Evolutionary conservation across 148 eudicot genomes (phyloP).

Genomic region (Chenopodium berlandieri): DNA sequence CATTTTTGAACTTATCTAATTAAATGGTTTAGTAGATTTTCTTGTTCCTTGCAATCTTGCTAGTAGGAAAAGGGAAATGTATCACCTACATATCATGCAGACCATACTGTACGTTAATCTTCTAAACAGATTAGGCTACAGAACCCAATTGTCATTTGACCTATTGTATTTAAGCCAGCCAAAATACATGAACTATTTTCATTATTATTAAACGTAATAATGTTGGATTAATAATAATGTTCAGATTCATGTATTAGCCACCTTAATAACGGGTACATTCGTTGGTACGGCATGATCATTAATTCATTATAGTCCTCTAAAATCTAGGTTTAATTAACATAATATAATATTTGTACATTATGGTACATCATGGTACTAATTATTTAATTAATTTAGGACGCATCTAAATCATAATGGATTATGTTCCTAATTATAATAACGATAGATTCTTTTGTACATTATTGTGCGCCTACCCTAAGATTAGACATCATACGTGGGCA

Average conservation of each 20-base stretch:
- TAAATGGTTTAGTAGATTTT: background rate
- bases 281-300: constrained; percentile 22
- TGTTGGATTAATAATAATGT: constrained; percentile 10
- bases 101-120: background rate
- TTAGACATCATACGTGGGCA: background rate
- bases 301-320: background rate
- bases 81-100: background rate
- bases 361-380: background rate
- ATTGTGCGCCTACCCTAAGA: background rate
- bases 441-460: constrained; percentile 19
- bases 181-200: constrained; percentile 6
- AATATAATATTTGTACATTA: background rate
- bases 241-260: constrained; percentile 29
- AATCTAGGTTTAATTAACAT: constrained; percentile 6
- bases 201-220: background rate
- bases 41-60: background rate
- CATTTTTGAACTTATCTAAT: too few relatives aligned
- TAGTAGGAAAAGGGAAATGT: constrained; percentile 1
- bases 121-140: background rate
- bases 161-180: background rate
- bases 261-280: constrained; percentile 18
- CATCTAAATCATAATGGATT: constrained; percentile 3
- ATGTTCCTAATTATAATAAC: constrained; percentile 16
- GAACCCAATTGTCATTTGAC: constrained; percentile 8
- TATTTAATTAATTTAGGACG: background rate